Evolutionary conservation across 2,329 filamentous ascomycete genomes (phyloP).

Genomic region (Fusarium verticillioides): DNA sequence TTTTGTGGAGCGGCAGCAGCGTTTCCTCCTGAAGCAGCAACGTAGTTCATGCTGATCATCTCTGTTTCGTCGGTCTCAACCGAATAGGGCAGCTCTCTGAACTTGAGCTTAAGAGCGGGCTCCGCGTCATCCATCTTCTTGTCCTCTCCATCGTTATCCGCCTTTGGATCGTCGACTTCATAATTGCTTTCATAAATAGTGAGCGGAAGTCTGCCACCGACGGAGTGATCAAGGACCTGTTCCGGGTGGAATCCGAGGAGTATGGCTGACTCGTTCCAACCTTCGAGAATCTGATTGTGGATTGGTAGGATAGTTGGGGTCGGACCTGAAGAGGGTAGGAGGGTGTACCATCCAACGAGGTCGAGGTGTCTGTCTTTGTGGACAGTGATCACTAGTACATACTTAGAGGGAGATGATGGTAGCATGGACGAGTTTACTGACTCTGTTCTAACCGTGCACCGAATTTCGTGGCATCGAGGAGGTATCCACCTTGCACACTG

Average conservation of each 20-base stretch:
- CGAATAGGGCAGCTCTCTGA: conserved; percentile 84
- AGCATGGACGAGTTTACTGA: conserved; percentile 55
- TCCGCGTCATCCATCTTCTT: conserved; percentile 78
- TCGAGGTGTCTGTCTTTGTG: conserved; percentile 86
- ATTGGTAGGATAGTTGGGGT: conserved; percentile 74
- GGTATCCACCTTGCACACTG: conserved; percentile 64
- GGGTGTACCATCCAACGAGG: conserved; percentile 92
- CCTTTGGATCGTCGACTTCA: conserved; percentile 71
- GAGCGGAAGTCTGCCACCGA: conserved; percentile 85
- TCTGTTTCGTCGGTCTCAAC: conserved; percentile 96
- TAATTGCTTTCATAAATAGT: conserved; percentile 89
- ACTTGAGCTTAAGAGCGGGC: conserved; percentile 71
- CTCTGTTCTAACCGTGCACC: conserved; percentile 83
- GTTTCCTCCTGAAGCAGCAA: conserved; percentile 85
- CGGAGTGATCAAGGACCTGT: conserved; percentile 62
- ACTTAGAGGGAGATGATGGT: background rate
- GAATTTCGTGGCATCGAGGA: conserved; percentile 79
- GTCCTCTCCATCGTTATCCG: conserved; percentile 66
- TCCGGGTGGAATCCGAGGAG: conserved; percentile 87
- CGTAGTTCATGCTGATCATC: conserved; percentile 96
- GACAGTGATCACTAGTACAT: conserved; percentile 80
- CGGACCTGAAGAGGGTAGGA: conserved; percentile 79
- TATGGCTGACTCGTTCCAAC: conserved; percentile 86
- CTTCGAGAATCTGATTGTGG: conserved; percentile 78
- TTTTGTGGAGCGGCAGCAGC: conserved; percentile 69